Conservation (phyloP, 1,139 yeast genomes). For the Blastobotrys serpentis region DNA sequence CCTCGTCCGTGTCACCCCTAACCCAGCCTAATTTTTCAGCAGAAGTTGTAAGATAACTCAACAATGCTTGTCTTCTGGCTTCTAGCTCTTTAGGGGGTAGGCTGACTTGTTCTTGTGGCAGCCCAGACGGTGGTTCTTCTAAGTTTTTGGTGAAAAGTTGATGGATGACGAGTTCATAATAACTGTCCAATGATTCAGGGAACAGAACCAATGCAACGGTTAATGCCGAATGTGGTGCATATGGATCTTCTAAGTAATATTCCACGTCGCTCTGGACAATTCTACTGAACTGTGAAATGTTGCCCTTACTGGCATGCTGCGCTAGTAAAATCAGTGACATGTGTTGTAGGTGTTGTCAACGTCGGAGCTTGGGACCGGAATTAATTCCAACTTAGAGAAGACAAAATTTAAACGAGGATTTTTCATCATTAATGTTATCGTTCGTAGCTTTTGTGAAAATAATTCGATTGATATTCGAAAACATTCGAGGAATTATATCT, state of each 20-base stretch:
- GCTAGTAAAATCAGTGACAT: slow-evolving; percentile 27
- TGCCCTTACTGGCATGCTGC: slow-evolving; percentile 24
- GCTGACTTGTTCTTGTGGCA: slow-evolving; percentile 8
- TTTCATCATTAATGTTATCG: too few relatives aligned
- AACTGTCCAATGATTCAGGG: slow-evolving; percentile 25
- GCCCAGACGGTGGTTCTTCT: neutral
- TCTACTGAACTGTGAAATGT: slow-evolving; percentile 18
- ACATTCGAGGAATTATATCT: too few relatives aligned
- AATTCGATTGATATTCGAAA: too few relatives aligned
- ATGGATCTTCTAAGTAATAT: slow-evolving; percentile 19
- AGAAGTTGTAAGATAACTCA: slow-evolving; percentile 18
- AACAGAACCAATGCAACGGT: slow-evolving; percentile 23
- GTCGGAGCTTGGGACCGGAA: too few relatives aligned
- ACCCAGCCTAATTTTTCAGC: slow-evolving; percentile 24
- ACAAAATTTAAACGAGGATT: too few relatives aligned
- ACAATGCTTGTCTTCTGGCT: slow-evolving; percentile 18
- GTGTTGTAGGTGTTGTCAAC: neutral
- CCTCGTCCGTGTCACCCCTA: slow-evolving; percentile 1
- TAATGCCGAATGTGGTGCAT: slow-evolving; percentile 24
- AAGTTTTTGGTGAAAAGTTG: slow-evolving; percentile 13
- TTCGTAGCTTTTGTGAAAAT: too few relatives aligned
- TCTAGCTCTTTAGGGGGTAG: slow-evolving; percentile 21
- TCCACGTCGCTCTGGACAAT: slow-evolving; percentile 18
- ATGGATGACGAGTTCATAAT: slow-evolving; percentile 19
- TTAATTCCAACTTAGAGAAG: too few relatives aligned